Percentiles rank a stretch among this genome's conserved stretches.
These are phyloP conservation scores for Gracilaria gracilis DNA, from an alignment of 23 red algal genomes.

Conservation along the genomic window DNA sequence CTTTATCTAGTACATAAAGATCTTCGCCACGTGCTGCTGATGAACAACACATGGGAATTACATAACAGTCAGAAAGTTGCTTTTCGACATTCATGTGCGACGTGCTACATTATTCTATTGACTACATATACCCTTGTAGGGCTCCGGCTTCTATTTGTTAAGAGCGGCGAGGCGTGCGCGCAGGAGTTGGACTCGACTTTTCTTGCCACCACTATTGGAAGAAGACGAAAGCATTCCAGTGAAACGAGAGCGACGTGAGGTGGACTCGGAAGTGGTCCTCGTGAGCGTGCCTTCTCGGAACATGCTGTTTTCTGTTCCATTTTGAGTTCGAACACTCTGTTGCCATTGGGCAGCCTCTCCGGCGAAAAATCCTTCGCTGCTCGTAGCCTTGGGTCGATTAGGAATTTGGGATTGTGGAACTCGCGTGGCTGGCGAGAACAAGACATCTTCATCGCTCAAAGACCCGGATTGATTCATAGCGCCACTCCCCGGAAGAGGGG, in stretches of 20 bases:
- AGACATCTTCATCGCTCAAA: slow-evolving; percentile 18
- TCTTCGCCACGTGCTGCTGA: not conserved
- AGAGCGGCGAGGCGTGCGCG: slow-evolving; percentile 25
- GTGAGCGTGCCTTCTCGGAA: slow-evolving; percentile 20
- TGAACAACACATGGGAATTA: slow-evolving; percentile 38
- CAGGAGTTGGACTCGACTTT: slow-evolving; percentile 6
- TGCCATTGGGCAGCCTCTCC: slow-evolving; percentile 68
- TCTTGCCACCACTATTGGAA: not conserved
- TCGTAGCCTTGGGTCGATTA: not conserved
- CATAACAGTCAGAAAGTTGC: slow-evolving; percentile 43
- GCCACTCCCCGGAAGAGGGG: not conserved
- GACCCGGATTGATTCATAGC: not conserved
- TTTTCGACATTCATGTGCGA: not conserved
- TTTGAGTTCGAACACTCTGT: slow-evolving; percentile 42
- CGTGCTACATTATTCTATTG: slow-evolving; percentile 16
- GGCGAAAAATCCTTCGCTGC: slow-evolving; percentile 65
- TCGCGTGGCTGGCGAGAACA: slow-evolving; percentile 25
- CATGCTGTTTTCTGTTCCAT: slow-evolving; percentile 12
- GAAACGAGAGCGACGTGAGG: not conserved
- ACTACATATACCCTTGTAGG: not conserved
- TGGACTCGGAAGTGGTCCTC: slow-evolving; percentile 22
- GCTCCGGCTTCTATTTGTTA: slow-evolving; percentile 4
- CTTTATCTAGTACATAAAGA: not conserved
- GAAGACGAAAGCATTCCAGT: slow-evolving; percentile 10
- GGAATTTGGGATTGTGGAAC: not conserved